Base-by-base conservation (phyloP, 345 rosid genomes). In the Iberis pinnata region DNA sequence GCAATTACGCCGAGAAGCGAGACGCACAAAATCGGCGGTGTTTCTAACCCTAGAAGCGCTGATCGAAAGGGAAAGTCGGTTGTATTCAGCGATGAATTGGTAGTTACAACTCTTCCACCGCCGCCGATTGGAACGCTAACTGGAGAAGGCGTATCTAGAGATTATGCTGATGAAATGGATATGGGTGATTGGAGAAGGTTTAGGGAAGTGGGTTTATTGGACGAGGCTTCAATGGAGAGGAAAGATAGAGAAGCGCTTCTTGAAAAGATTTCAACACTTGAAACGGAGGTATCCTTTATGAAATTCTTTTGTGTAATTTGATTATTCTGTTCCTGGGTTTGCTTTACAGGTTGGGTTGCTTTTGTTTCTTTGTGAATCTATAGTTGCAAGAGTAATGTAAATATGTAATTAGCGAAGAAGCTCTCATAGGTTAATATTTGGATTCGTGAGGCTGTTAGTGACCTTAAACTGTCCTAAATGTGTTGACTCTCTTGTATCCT, bases 151-250 rank as follows among this genome's bases (percentile, higher is more conserved):
- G 47, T 53, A 12, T 44, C 26, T 4, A 29, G 26, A 14, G 60
- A 26, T 3, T 63, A 12, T 43, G 24, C 27, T 31, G 85, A 60
- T 6, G 52, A 60, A 1, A 65, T 60, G 43, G 79, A 70, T 33
- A 56, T 76, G 59, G 85, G 70, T 43, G 97, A 82, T 49, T 86
- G 98, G 98, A 71, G 76, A 75, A 67, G 85, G 36, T 86, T 90
- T 69, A 72, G 77, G 73, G 89, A 84, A 69, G 98, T 78, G 40
- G 95, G 98, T 16, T 48, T 90, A 49, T 68, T 90, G 71, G 78
- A 82, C 31, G 94, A 80, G 60, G 89, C 85, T 9, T 58, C 73
- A 0, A 62, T 90, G 94, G 89, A 78, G 58, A 73, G 73, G 64
- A 87, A 72, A 68, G 96, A 90, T 56, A 76, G 71, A 11, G 78